Percentiles rank a stretch among this genome's conserved stretches.
phyloP scores from a whole-genome alignment of 352 stramenopile species.

The Pythium utonaiense region DNA sequence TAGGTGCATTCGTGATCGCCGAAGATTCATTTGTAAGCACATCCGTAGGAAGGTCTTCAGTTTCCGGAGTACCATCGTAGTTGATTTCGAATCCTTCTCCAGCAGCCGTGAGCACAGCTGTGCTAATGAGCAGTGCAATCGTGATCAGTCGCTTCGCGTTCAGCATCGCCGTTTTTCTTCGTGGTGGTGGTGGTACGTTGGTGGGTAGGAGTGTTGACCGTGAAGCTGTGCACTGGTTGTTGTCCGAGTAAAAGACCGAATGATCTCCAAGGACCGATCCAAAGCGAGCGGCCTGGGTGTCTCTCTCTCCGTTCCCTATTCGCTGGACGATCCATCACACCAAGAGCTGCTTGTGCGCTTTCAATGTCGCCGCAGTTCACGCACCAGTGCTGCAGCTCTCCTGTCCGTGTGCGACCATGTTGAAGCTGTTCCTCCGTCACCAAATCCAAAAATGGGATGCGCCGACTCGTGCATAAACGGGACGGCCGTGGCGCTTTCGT shows the following conservation, averaged over 20 bases:
- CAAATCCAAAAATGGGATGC: not conserved
- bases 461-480: not conserved
- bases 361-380: not conserved
- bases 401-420: not conserved
- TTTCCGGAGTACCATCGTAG: not conserved
- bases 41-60: too few relatives aligned
- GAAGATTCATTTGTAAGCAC: too few relatives aligned
- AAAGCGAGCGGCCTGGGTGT: not conserved
- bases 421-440: not conserved
- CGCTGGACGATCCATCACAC: not conserved
- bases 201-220: not conserved
- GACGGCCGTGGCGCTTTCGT: not conserved
- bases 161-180: slow-evolving; percentile 16
- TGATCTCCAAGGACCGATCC: not conserved
- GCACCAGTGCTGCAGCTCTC: not conserved
- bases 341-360: not conserved
- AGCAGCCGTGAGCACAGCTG: slow-evolving; percentile 5
- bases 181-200: not conserved
- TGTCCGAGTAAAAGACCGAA: slow-evolving; percentile 27
- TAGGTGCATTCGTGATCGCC: too few relatives aligned
- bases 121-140: slow-evolving; percentile 19
- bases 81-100: not conserved
- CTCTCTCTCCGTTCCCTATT: not conserved
- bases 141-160: slow-evolving; percentile 23
- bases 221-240: slow-evolving; percentile 6